Evolutionary conservation across 2,329 filamentous ascomycete genomes (phyloP), one percentile per base, ranked within the genome.

Genomic region (Fusarium xylarioides): DNA sequence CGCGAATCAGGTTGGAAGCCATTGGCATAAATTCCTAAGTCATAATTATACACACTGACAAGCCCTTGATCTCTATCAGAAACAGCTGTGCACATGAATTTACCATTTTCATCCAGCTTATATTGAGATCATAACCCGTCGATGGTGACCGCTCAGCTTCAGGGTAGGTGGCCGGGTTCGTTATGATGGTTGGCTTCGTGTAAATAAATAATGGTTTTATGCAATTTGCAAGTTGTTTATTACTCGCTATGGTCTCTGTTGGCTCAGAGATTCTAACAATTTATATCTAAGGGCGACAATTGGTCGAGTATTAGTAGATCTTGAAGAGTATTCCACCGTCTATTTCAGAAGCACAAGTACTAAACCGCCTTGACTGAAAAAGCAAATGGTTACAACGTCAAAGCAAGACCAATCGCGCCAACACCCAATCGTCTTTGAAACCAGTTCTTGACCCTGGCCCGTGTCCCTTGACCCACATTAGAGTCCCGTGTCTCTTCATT

Each of bases 281-380:
- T 7, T 9, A 26, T 4, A 9, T 18, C 26, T 1, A 8, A 19
- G 5, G 7, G 43, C 8, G 5, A 12, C 8, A 7, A 26, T 7
- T 46, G 23, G 11, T 46, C 5, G 43, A 46, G 11, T 0, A 28
- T 26, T 4, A 1, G 11, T 28, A 19, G 23, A 18, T 12, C 16
- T 12, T 26, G 42, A 0, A 26, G 0, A 7, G 16, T 26, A 12
- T 21, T 21, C 37, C 21, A 19, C 19, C 11, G 6, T 11, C 1
- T 26, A 12, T 5, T 26, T 43, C 4, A 10, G 0, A 19, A 26
- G 7, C 2, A 7, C 8, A 10, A 2, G 4, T 19, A 4, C 4
- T 5, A 19, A 4, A 9, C 5, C 8, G 11, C 2, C 11, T 14
- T 7, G 7, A 26, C 11, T 10, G 3, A 1, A 38, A 0, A 7